Evolutionary conservation across 768 basidiomycete species (phyloP).

Genomic region (Jaapia argillacea): DNA sequence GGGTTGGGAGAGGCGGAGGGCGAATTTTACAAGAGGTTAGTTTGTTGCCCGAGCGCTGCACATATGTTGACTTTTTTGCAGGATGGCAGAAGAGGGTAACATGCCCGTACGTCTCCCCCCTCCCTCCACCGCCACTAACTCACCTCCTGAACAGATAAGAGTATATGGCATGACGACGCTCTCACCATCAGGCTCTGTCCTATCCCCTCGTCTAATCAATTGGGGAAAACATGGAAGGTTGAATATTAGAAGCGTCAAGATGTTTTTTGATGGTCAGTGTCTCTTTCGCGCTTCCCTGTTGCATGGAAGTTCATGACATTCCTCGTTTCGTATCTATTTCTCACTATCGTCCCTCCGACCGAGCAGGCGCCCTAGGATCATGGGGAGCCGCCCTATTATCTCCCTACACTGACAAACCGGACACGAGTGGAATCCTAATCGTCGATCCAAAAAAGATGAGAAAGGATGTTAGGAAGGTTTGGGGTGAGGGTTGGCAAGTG

Average conservation of each 20-base stretch:
- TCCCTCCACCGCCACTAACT: too few species aligned
- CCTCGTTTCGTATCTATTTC: not conserved
- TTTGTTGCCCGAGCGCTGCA: slow-evolving; percentile 1
- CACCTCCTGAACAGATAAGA: too few species aligned
- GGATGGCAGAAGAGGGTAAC: slow-evolving; percentile 56
- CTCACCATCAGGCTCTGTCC: too few species aligned
- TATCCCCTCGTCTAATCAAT: too few species aligned
- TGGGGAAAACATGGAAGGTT: slow-evolving; percentile 47
- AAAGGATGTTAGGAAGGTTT: slow-evolving; percentile 48
- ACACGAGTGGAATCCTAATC: slow-evolving; percentile 61
- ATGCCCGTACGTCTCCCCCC: slow-evolving; percentile 47
- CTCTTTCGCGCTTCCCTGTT: not conserved
- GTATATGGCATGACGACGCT: too few species aligned
- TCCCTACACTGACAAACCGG: slow-evolving; percentile 76
- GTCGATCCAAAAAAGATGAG: slow-evolving; percentile 41
- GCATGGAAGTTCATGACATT: not conserved
- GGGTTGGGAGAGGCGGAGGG: slow-evolving; percentile 38
- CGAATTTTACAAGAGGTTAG: slow-evolving; percentile 56
- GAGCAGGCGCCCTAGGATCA: slow-evolving; percentile 74
- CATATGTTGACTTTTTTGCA: slow-evolving; percentile 19
- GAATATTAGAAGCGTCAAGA: slow-evolving; percentile 58
- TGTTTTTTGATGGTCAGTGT: slow-evolving; percentile 62
- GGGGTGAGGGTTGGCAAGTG: slow-evolving; percentile 74
- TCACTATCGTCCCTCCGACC: slow-evolving; percentile 2
- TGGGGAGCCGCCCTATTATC: slow-evolving; percentile 85